Percentiles rank a stretch among this genome's conserved stretches.
phyloP scores from a whole-genome alignment of 2,329 filamentous ascomycete genomes.

The Blumeria graminis region DNA sequence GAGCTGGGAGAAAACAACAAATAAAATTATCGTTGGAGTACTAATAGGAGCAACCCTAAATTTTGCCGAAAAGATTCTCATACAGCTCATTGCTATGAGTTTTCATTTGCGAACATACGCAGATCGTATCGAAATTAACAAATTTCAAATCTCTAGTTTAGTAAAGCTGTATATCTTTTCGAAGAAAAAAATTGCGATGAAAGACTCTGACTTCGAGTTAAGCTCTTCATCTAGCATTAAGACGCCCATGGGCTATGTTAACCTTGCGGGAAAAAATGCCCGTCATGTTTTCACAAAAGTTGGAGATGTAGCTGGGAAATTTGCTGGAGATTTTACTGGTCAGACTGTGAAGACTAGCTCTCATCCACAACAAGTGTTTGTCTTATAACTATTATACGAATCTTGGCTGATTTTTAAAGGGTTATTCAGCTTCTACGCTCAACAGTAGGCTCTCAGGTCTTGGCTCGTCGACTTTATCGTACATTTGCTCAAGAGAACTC shows the following conservation, averaged over 20 bases:
- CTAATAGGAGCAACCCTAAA: conserved; percentile 64
- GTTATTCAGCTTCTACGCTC: conserved; percentile 53
- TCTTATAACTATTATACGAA: background rate
- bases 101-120: conserved; percentile 84
- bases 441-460: conserved; percentile 51
- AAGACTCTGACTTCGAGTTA: conserved; percentile 50
- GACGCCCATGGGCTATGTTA: conserved; percentile 49
- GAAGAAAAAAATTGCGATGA: conserved; percentile 37
- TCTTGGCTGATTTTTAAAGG: conserved; percentile 7
- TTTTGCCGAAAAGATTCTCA: conserved; percentile 75
- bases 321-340: conserved; percentile 83
- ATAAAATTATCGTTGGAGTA: conserved; percentile 69
- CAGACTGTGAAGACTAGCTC: conserved; percentile 39
- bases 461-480: conserved; percentile 71
- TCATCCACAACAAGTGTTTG: conserved; percentile 54
- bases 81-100: conserved; percentile 80
- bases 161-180: conserved; percentile 40
- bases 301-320: conserved; percentile 60
- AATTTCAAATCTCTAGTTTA: conserved; percentile 55
- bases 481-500: conserved; percentile 54
- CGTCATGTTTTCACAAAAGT: conserved; percentile 55
- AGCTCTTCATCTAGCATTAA: conserved; percentile 21
- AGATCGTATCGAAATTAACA: conserved; percentile 76
- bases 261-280: conserved; percentile 47
- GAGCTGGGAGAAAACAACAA: conserved; percentile 51